These are phyloP conservation scores for Claviceps lovelessii DNA, from an alignment of 2,329 filamentous ascomycete genomes.

Conservation along the genomic window DNA sequence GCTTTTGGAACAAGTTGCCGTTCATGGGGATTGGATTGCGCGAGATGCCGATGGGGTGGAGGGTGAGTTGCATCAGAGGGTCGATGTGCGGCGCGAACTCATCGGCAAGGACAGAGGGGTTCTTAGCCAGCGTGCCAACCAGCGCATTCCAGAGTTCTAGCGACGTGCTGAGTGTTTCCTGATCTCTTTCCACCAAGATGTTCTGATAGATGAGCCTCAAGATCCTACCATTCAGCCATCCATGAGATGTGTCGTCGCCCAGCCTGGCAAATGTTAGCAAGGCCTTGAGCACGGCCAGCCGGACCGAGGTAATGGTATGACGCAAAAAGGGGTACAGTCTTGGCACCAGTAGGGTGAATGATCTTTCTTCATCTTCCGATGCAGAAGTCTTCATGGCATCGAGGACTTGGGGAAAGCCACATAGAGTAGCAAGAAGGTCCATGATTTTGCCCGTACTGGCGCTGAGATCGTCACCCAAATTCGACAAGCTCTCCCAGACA, in stretches of 20 bases:
- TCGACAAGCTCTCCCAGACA: slow-evolving; percentile 93
- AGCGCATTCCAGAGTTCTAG: slow-evolving; percentile 77
- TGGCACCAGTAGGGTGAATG: slow-evolving; percentile 83
- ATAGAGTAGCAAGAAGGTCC: slow-evolving; percentile 91
- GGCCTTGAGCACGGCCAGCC: slow-evolving; percentile 82
- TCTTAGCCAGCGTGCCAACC: slow-evolving; percentile 51
- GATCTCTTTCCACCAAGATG: slow-evolving; percentile 80
- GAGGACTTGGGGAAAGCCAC: slow-evolving; percentile 83
- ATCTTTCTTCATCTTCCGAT: slow-evolving; percentile 66
- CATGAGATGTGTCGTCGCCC: slow-evolving; percentile 62
- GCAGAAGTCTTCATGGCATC: slow-evolving; percentile 90
- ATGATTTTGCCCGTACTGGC: slow-evolving; percentile 97
- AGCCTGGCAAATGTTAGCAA: slow-evolving; percentile 86
- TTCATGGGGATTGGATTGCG: slow-evolving; percentile 90
- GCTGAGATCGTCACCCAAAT: slow-evolving; percentile 91
- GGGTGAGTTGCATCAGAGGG: slow-evolving; percentile 67
- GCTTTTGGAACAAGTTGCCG: slow-evolving; percentile 73
- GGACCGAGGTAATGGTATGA: slow-evolving; percentile 92
- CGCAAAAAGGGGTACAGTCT: slow-evolving; percentile 90
- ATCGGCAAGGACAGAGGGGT: slow-evolving; percentile 48
- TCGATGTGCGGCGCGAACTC: slow-evolving; percentile 66
- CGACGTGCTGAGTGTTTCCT: slow-evolving; percentile 66
- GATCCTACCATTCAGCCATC: slow-evolving; percentile 85
- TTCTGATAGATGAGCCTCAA: slow-evolving; percentile 89
- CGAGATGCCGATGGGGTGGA: slow-evolving; percentile 85